Conservation (phyloP, 768 basidiomycete genomes). For the Pleurotus tuoliensis region DNA sequence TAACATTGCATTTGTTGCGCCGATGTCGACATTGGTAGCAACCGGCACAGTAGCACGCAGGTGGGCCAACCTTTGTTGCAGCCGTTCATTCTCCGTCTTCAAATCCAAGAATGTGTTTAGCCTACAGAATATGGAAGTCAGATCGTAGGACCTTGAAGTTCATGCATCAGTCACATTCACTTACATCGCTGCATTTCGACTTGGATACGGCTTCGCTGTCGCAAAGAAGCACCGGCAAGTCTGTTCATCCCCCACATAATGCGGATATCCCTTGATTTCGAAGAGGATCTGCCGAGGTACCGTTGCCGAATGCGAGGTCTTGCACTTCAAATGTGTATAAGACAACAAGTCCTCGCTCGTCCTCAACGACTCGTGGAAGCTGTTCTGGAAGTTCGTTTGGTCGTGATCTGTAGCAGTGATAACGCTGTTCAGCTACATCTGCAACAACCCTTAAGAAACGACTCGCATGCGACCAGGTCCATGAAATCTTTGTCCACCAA, state of each 20-base stretch:
- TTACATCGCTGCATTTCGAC: slow-evolving; percentile 66
- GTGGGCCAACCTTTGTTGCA: slow-evolving; percentile 58
- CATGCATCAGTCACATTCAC: slow-evolving; percentile 15
- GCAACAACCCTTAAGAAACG: background rate
- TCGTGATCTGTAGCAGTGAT: slow-evolving; percentile 47
- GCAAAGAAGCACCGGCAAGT: slow-evolving; percentile 63
- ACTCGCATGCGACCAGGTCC: slow-evolving; percentile 62
- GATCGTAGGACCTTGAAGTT: background rate
- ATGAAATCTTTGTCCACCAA: slow-evolving; percentile 63
- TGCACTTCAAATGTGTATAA: slow-evolving; percentile 60
- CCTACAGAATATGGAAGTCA: slow-evolving; percentile 31
- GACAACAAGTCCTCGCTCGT: slow-evolving; percentile 47
- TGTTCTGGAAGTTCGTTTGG: slow-evolving; percentile 46
- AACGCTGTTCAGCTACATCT: background rate
- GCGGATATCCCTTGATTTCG: slow-evolving; percentile 66
- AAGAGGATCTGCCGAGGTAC: slow-evolving; percentile 52
- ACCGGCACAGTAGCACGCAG: slow-evolving; percentile 26
- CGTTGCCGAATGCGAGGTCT: slow-evolving; percentile 23
- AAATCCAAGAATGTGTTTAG: slow-evolving; percentile 75
- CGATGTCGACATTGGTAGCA: slow-evolving; percentile 15
- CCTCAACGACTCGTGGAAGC: slow-evolving; percentile 54
- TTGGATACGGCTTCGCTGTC: slow-evolving; percentile 74
- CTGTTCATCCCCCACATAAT: slow-evolving; percentile 34
- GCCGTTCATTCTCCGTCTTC: slow-evolving; percentile 81
- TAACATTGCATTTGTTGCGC: slow-evolving; percentile 9